A percentile compares a stretch with the other conserved stretches of the same genome.
phyloP scores from a whole-genome alignment of 2,329 filamentous ascomycete genomes.

The Colletotrichum salicis region DNA sequence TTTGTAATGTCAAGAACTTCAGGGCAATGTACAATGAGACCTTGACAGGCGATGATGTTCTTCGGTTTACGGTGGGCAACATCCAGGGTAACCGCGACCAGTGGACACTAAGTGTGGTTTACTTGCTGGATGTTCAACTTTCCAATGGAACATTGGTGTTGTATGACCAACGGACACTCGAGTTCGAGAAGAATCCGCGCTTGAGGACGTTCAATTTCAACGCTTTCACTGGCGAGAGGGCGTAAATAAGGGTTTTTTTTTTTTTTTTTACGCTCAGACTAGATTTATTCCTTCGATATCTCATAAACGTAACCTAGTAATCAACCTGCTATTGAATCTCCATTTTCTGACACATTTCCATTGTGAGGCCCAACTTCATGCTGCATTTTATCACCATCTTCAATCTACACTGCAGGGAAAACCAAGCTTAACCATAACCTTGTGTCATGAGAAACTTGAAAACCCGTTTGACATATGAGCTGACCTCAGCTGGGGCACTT shows the following conservation, averaged over 20 bases:
- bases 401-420: not conserved
- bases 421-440: not conserved
- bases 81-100: constrained; percentile 13
- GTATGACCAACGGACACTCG: constrained; percentile 14
- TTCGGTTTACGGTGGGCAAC: constrained; percentile 22
- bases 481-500: not conserved
- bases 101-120: constrained; percentile 15
- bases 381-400: not conserved
- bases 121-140: constrained; percentile 23
- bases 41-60: constrained; percentile 8
- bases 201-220: constrained; percentile 23
- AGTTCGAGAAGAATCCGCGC: constrained; percentile 27
- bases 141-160: constrained; percentile 28
- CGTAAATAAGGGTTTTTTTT: too few relatives aligned
- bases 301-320: too few relatives aligned
- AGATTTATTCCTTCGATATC: not conserved
- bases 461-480: not conserved
- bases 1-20: constrained; percentile 27
- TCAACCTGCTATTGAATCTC: not conserved
- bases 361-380: not conserved
- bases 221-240: constrained; percentile 22
- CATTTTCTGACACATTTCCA: not conserved
- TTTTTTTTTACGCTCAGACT: too few relatives aligned
- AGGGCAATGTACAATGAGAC: constrained; percentile 20
- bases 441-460: not conserved